Percentiles rank a stretch among this genome's conserved stretches.
phyloP scores from a whole-genome alignment of 768 basidiomycete species.

The Fistulinella prunicolor region DNA sequence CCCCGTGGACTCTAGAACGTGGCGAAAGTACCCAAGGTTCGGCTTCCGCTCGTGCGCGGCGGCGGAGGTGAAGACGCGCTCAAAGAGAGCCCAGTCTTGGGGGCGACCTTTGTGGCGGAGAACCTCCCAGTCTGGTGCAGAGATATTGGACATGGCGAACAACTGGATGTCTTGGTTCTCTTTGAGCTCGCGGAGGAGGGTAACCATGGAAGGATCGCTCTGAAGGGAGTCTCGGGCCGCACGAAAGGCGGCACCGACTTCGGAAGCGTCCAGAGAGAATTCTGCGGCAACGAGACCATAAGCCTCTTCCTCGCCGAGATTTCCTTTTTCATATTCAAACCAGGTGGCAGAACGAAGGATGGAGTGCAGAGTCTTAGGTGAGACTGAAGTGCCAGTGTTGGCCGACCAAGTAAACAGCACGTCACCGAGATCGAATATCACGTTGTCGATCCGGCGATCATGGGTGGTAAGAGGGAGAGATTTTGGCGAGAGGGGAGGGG shows the following conservation, averaged over 20 bases:
- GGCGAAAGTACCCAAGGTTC: constrained; percentile 17
- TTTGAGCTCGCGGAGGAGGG: constrained; percentile 16
- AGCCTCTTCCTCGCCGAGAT: constrained; percentile 9
- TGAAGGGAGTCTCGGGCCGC: constrained; percentile 9
- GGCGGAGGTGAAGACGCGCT: constrained; percentile 20
- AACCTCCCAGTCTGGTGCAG: constrained; percentile 19
- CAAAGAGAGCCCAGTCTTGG: constrained; percentile 21
- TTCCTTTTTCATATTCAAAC: constrained; percentile 25
- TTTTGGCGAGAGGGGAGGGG: constrained; percentile 4
- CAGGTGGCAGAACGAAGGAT: constrained; percentile 17
- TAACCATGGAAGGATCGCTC: constrained; percentile 11
- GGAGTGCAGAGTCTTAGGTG: constrained; percentile 5
- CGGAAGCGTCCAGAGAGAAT: constrained; percentile 16
- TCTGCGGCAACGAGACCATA: constrained; percentile 7
- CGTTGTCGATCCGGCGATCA: constrained; percentile 20
- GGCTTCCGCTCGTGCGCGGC: constrained; percentile 17
- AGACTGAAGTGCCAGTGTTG: constrained; percentile 11
- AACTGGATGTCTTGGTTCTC: constrained; percentile 2
- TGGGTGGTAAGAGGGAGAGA: not conserved
- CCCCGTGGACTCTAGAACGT: constrained; percentile 14
- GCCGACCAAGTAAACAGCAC: constrained; percentile 24
- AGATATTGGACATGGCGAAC: constrained; percentile 25
- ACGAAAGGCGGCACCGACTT: constrained; percentile 10
- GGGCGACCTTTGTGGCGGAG: constrained; percentile 11
- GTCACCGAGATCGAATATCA: constrained; percentile 23